Base-by-base conservation (phyloP, 163 green algal genomes). In the Chlamydomonas reinhardtii region DNA sequence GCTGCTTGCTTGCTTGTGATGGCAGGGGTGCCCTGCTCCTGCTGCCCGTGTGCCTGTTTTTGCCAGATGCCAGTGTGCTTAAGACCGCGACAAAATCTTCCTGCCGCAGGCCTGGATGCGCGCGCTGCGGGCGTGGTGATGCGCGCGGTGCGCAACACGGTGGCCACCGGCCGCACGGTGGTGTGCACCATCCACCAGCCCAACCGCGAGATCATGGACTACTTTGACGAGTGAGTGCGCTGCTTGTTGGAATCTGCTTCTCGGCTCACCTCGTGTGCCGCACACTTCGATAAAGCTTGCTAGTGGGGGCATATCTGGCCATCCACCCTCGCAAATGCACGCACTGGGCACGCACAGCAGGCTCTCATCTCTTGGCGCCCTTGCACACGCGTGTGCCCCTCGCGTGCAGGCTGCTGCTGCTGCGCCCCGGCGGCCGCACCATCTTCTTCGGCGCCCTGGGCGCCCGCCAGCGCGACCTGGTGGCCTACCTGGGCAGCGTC, bases 121-220 rank as follows among this genome's bases (percentile, higher is more conserved):
- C 65, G 83, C 32, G 52, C 74, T 1, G 89, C 89, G 4, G 66
- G 64, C 22, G 31, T 85, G 27, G 83, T 97, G 16, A 88, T 95
- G 70, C 64, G 77, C 35, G 86, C 78, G 8, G 82, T 97, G 71
- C 73, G 87, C 43, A 78, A 83, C 74, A 91, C 95, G 54, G 91
- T 89, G 29, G 65, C 64, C 29, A 80, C 74, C 59, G 87, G 90
- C 43, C 75, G 87, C 39, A 97, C 93, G n/a, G 92, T 94, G 31
- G 91, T 94, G 73, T 82, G 81, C 72, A 97, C 94, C 72, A 95
- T 97, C 76, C 95, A 97, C 89, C 94, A 97, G 84, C 94, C 95
- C 65, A 93, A 88, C 76, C 86, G 68, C 19, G 83, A 91, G 73
- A 95, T 96, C 75, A 90, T 89, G 32, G 32, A 48, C 69, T 31